phyloP scores from a whole-genome alignment of 306 rosid genomes.

The Senna tora region DNA sequence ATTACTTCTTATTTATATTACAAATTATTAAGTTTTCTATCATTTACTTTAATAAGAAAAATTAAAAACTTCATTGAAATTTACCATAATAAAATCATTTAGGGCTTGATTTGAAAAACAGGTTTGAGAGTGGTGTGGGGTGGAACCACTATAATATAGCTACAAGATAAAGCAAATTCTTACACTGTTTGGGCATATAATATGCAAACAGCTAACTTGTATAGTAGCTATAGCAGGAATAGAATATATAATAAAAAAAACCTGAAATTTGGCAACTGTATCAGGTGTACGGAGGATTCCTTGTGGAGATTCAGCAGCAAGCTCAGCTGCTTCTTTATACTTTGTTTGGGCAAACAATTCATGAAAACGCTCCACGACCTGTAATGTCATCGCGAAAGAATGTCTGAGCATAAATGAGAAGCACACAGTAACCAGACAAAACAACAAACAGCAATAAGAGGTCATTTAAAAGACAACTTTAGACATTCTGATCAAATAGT shows the following conservation, averaged over 20 bases:
- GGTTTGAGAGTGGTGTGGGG: too few relatives aligned
- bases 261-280: slow-evolving; percentile 99
- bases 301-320: slow-evolving; percentile 99
- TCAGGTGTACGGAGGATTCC: slow-evolving; percentile 98
- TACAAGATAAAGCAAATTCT: neutral
- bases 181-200: too few relatives aligned
- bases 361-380: slow-evolving; percentile 99
- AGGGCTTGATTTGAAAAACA: too few relatives aligned
- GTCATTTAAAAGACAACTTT: slow-evolving; percentile 11
- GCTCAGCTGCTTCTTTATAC: slow-evolving; percentile 99
- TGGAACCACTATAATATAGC: too few relatives aligned
- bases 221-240: neutral
- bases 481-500: slow-evolving; percentile 8
- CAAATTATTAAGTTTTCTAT: too few relatives aligned
- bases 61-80: too few relatives aligned
- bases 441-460: slow-evolving; percentile 22
- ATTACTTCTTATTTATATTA: too few relatives aligned
- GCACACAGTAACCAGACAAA: slow-evolving; percentile 4
- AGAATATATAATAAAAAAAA: slow-evolving; percentile 41
- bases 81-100: too few relatives aligned
- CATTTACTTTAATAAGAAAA: too few relatives aligned
- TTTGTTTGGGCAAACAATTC: slow-evolving; percentile 98
- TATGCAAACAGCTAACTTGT: too few relatives aligned
- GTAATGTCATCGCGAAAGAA: slow-evolving; percentile 39
- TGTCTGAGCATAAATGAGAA: slow-evolving; percentile 33